Percentiles rank a stretch among this genome's conserved stretches.
Conservation (phyloP, 2,329 filamentous ascomycete genomes). For the Apiospora saccharicola region DNA sequence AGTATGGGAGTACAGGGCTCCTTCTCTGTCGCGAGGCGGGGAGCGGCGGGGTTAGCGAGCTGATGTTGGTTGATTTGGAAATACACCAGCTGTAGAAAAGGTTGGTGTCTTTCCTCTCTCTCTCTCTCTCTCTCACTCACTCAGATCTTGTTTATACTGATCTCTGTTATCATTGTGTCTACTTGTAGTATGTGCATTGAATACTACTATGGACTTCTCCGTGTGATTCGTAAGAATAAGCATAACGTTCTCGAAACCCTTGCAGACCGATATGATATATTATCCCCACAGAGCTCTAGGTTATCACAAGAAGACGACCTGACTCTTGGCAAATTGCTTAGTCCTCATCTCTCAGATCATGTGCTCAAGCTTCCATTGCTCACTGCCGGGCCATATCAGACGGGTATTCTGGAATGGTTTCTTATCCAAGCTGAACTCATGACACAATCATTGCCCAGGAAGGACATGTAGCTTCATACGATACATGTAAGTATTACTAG, state of each 20-base stretch:
- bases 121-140: too few relatives aligned
- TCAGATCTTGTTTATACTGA: not conserved
- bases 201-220: not conserved
- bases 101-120: too few relatives aligned
- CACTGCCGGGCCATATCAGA: not conserved
- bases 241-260: not conserved
- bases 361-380: not conserved
- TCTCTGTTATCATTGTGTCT: not conserved
- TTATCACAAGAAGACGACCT: not conserved
- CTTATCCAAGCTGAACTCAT: not conserved
- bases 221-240: not conserved
- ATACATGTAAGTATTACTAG: slow-evolving; percentile 16
- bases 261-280: not conserved
- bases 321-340: not conserved
- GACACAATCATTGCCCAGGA: slow-evolving; percentile 7
- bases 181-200: not conserved
- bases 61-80: not conserved
- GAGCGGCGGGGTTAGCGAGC: not conserved
- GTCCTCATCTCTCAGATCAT: not conserved
- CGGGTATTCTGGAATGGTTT: not conserved
- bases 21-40: not conserved
- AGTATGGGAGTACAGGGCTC: too few relatives aligned
- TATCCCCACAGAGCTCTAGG: not conserved
- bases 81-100: too few relatives aligned
- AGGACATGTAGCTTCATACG: not conserved